Conservation (phyloP, 805 yeast genomes). For the Lipomyces mesembrius region DNA sequence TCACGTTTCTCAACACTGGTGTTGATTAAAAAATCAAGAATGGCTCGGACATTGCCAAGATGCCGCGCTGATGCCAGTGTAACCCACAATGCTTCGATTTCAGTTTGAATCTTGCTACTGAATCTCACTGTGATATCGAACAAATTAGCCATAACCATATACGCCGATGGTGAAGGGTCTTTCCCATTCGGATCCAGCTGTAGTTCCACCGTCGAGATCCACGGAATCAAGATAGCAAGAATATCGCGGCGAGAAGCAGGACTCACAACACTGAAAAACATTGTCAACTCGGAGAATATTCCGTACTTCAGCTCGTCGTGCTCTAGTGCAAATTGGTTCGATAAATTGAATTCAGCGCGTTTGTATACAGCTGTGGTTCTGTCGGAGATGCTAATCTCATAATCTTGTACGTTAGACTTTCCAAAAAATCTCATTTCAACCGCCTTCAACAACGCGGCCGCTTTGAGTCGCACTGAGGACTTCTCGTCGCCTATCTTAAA, state of each 20-base stretch:
- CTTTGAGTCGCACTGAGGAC: slow-evolving; percentile 67
- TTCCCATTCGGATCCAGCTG: slow-evolving; percentile 53
- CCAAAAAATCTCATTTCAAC: slow-evolving; percentile 66
- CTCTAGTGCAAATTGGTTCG: slow-evolving; percentile 67
- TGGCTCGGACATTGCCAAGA: slow-evolving; percentile 68
- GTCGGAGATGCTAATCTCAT: slow-evolving; percentile 72
- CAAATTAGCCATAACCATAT: slow-evolving; percentile 78
- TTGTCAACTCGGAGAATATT: slow-evolving; percentile 73
- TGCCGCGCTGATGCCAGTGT: slow-evolving; percentile 81
- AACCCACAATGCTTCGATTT: slow-evolving; percentile 94
- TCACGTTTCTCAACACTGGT: slow-evolving; percentile 72
- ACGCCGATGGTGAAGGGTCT: slow-evolving; percentile 48
- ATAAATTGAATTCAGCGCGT: slow-evolving; percentile 78
- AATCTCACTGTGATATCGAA: slow-evolving; percentile 84
- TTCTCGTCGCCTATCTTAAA: slow-evolving; percentile 80
- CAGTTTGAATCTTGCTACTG: slow-evolving; percentile 75
- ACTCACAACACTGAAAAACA: slow-evolving; percentile 66
- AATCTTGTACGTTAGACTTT: slow-evolving; percentile 59
- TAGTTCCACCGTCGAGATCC: slow-evolving; percentile 85
- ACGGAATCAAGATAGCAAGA: slow-evolving; percentile 79
- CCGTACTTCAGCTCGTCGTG: slow-evolving; percentile 64
- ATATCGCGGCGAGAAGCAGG: slow-evolving; percentile 73
- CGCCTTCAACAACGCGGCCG: slow-evolving; percentile 68
- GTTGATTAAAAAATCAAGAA: slow-evolving; percentile 69
- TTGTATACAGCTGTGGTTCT: slow-evolving; percentile 83